Evolutionary conservation across 345 rosid genomes (phyloP).

Genomic region (Aegle marmelos): DNA sequence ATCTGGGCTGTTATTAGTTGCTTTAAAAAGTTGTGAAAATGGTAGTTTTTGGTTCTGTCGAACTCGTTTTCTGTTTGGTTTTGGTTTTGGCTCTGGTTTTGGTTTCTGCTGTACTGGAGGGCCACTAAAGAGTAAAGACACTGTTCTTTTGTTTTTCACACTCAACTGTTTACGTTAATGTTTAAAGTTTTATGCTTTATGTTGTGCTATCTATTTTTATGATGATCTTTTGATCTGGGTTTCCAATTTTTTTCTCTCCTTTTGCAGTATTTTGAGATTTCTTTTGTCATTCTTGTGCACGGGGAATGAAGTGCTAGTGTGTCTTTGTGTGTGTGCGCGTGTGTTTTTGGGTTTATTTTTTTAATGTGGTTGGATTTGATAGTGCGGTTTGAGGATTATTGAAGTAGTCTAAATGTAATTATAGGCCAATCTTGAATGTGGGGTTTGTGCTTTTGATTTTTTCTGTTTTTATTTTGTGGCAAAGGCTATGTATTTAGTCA

Average conservation of each 20-base stretch:
- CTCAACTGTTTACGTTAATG: not conserved
- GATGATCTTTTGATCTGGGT: not conserved
- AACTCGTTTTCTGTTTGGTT: not conserved
- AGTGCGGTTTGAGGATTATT: not conserved
- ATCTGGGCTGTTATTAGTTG: not conserved
- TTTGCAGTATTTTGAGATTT: not conserved
- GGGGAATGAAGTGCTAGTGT: not conserved
- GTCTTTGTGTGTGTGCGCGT: too few species aligned
- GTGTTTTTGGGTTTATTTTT: not conserved
- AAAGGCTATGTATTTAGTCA: not conserved
- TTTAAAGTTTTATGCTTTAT: not conserved
- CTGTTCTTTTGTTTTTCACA: not conserved
- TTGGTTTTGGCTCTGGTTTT: not conserved
- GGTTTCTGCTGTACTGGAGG: not conserved
- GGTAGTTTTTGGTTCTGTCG: not conserved
- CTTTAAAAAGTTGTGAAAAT: not conserved
- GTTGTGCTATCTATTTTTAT: not conserved
- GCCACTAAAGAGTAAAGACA: not conserved
- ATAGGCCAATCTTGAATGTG: not conserved
- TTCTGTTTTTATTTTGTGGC: not conserved
- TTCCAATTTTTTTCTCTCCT: not conserved
- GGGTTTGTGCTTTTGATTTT: not conserved
- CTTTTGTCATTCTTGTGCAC: not conserved
- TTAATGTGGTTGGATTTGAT: not conserved
- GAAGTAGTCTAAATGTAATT: not conserved